Conservation (phyloP, 139 green algal species). For the Monoraphidium neglectum region DNA sequence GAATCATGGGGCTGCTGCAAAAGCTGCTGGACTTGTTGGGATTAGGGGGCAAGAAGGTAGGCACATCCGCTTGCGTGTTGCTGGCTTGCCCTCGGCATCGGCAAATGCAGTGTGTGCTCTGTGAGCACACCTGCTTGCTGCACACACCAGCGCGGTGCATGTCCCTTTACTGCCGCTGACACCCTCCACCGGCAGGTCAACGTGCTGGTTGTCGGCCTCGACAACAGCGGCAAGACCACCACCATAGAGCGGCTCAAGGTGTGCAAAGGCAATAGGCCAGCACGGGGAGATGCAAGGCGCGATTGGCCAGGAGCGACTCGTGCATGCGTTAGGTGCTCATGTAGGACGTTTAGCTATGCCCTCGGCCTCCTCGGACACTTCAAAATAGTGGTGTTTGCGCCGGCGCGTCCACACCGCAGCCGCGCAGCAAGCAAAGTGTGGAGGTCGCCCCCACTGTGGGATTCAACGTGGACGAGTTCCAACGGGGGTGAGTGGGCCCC, state of each 20-base stretch:
- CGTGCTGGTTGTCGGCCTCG: slow-evolving; percentile 78
- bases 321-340: no score
- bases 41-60: slow-evolving; percentile 35
- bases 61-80: no score
- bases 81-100: no score
- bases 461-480: slow-evolving; percentile 72
- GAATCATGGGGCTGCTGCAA: slow-evolving; percentile 35
- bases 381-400: background rate
- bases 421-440: slow-evolving; percentile 37
- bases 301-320: no score
- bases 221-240: slow-evolving; percentile 85
- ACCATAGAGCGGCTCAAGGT: slow-evolving; percentile 80
- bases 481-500: slow-evolving; percentile 47
- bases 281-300: no score
- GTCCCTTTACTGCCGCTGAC: no score
- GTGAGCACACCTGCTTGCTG: no score
- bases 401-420: slow-evolving; percentile 34
- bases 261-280: no score
- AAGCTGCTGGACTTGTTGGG: slow-evolving; percentile 35
- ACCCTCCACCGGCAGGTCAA: slow-evolving; percentile 60
- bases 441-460: slow-evolving; percentile 76
- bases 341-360: no score
- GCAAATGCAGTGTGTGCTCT: no score
- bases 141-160: no score
- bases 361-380: no score